phyloP scores from a whole-genome alignment of 192 early-diverging fungal species.

The Haplosporangium gracile region DNA sequence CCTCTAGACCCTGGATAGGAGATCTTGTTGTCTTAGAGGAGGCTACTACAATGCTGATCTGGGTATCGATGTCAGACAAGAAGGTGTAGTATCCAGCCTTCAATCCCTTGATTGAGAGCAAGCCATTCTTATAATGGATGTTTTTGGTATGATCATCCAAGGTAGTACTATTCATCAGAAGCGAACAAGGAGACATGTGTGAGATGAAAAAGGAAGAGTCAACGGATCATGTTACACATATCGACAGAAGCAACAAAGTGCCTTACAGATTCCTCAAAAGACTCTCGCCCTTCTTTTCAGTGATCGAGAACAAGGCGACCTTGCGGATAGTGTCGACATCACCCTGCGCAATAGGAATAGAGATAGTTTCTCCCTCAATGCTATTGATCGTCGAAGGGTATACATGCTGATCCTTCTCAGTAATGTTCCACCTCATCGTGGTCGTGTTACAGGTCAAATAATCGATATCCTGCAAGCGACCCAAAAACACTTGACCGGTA shows the following conservation, averaged over 20 bases:
- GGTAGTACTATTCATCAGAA: neutral
- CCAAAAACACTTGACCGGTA: conserved; percentile 56
- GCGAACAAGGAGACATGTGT: neutral
- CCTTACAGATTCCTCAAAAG: neutral
- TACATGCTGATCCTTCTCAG: neutral
- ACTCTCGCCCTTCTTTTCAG: neutral
- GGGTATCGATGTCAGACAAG: conserved; percentile 6
- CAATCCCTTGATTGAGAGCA: conserved; percentile 29
- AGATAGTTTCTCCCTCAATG: conserved; percentile 26
- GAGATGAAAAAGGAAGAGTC: too few species aligned
- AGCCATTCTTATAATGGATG: conserved; percentile 20
- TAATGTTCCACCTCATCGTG: conserved; percentile 12
- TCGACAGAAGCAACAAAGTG: neutral
- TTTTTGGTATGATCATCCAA: conserved; percentile 28
- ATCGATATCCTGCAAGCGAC: conserved; percentile 36
- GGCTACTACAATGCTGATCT: neutral
- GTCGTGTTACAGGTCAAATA: conserved; percentile 20
- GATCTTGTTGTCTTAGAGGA: conserved; percentile 10
- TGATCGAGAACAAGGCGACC: conserved; percentile 30
- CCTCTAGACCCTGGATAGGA: conserved; percentile 27
- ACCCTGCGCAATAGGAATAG: conserved; percentile 17
- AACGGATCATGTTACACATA: too few species aligned
- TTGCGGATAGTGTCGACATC: conserved; percentile 27
- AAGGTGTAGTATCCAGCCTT: conserved; percentile 42
- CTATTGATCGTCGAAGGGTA: conserved; percentile 32